Base-by-base conservation (phyloP, 306 rosid genomes). In the Echinosophora koreensis region DNA sequence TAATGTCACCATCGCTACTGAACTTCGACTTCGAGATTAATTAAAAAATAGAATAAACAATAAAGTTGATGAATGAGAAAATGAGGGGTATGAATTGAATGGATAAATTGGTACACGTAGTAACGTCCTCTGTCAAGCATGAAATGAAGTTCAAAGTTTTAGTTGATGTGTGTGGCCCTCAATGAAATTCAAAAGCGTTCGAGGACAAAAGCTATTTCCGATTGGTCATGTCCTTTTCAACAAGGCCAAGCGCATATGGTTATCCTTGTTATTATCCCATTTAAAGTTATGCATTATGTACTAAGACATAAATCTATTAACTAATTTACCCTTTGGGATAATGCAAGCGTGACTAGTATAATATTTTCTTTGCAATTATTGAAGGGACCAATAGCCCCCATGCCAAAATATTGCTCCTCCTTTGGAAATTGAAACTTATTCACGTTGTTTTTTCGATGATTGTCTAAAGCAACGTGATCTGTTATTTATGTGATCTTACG, bases 331-430 rank as follows among this genome's bases (percentile, higher is more conserved):
- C 78, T 44, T 76, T 9, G 0, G 30, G 77, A 78, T 78, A 60
- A 39, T 83, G 64, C 27, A 47, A 67, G 49, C 56, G 18, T 34
- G 32, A 16, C 14, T 39, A 3, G 66, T 66, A 34, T 39, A 3
- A 66, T 66, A 34, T 71, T 64, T 77, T 69, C 66, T 27, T 61
- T 46, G 82, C 76, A 82, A 82, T 77, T 77, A 77, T 82, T 72
- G 79, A 3, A 52, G 76, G 76, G 80, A 30, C 76, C 79, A 46
- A 34, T 28, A 2, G 0, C 28, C 59, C 35, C 42, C 50, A 10
- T 59, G 4, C 75, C 57, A 41, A 77, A 63, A 38, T 44, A 59
- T 69, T 17, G 51, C 17, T 11, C 66, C 34, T 66, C 6, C 44
- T 66, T 15, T 30, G 30, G 41, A 42, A 77, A 28, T 66, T 77